These are phyloP conservation scores for Schizosaccharomyces lindneri DNA, from an alignment of 805 yeast genomes.

Conservation along the genomic window DNA sequence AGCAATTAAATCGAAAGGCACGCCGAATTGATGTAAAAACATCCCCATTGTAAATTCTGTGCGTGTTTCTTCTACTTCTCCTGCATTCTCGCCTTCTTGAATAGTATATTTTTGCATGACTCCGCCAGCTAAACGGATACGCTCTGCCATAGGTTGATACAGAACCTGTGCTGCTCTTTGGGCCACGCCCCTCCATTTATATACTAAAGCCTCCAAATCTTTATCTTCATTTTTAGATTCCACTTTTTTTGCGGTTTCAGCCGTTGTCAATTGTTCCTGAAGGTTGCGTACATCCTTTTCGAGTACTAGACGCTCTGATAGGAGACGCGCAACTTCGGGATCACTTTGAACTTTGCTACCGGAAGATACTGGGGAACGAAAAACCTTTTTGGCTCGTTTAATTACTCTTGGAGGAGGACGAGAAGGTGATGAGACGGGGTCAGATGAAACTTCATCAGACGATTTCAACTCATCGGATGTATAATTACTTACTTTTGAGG, in stretches of 20 bases:
- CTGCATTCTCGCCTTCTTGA: neutral
- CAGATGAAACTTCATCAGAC: neutral
- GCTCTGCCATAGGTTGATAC: neutral
- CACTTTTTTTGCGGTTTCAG: neutral
- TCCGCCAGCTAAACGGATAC: neutral
- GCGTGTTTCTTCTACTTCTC: neutral
- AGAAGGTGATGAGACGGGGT: neutral
- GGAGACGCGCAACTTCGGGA: neutral
- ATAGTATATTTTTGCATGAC: neutral
- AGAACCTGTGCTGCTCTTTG: neutral
- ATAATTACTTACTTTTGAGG: neutral
- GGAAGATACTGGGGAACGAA: neutral
- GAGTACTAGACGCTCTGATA: neutral
- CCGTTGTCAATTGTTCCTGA: neutral
- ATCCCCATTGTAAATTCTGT: conserved; percentile 1
- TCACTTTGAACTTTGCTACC: neutral
- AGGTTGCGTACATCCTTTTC: neutral
- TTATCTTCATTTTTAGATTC: neutral
- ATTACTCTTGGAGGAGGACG: neutral
- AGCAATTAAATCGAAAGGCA: neutral
- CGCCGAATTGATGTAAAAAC: neutral
- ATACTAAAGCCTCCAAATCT: neutral
- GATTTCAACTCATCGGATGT: neutral
- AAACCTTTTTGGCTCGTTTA: neutral
- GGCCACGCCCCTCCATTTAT: neutral